phyloP scores from a whole-genome alignment of 305 asterid genomes.

The Ajuga reptans region DNA sequence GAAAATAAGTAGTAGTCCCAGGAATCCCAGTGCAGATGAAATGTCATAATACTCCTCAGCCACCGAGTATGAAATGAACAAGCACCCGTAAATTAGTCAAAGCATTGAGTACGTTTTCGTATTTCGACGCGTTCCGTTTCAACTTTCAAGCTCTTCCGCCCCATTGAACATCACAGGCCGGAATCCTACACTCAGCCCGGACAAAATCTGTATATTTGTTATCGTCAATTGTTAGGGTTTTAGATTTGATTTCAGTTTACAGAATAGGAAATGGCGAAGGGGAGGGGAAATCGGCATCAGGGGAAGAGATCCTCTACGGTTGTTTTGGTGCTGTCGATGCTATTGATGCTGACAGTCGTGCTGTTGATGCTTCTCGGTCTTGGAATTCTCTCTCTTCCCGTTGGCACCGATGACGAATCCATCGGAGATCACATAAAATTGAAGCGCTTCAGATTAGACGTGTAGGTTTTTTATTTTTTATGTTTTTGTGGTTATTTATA shows the following conservation, averaged over 20 bases:
- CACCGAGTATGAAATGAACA: not conserved
- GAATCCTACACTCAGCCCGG: not conserved
- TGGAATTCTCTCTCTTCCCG: conserved; percentile 63
- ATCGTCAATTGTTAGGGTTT: conserved; percentile 8
- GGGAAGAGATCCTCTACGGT: conserved; percentile 59
- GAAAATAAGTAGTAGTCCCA: too few species aligned
- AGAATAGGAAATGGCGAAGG: conserved; percentile 41
- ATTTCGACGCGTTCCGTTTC: not conserved
- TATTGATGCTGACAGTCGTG: conserved; percentile 63
- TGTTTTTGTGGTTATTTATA: not conserved
- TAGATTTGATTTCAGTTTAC: not conserved
- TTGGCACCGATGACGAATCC: conserved; percentile 40
- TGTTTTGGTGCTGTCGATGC: conserved; percentile 55
- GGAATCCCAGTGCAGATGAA: not conserved
- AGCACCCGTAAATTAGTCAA: conserved; percentile 3
- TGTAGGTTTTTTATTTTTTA: conserved; percentile 20
- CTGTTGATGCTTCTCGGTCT: conserved; percentile 69
- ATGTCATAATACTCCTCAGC: conserved; percentile 9
- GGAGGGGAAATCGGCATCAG: conserved; percentile 49
- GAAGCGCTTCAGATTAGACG: conserved; percentile 47
- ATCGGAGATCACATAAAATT: conserved; percentile 44
- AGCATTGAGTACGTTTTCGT: not conserved
- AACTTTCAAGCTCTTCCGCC: not conserved
- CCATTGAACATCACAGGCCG: not conserved
- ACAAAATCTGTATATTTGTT: not conserved